Evolutionary conservation across 768 basidiomycete species (phyloP).

Genomic region (Agrocybe chaxingu): DNA sequence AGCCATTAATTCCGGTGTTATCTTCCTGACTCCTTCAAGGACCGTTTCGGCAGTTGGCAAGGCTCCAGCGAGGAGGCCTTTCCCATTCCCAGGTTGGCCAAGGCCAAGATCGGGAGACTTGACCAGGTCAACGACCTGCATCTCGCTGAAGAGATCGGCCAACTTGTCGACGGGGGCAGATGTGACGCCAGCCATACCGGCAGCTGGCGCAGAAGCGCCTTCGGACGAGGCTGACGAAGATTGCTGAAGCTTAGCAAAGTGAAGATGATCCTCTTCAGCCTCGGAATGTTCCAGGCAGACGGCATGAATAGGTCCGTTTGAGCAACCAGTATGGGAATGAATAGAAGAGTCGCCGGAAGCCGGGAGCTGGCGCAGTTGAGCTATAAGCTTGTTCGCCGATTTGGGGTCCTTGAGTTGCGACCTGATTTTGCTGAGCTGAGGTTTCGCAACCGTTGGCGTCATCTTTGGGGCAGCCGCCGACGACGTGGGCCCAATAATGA

Average conservation of each 20-base stretch:
- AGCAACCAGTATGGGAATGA: conserved; percentile 1
- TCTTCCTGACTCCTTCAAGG: conserved; percentile 60
- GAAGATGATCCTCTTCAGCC: conserved; percentile 54
- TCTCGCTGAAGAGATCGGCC: conserved; percentile 47
- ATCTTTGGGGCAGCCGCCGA: conserved; percentile 30
- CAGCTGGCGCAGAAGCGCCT: conserved; percentile 6
- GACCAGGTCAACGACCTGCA: conserved; percentile 62
- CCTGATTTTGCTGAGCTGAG: conserved; percentile 63
- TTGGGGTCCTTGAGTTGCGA: conserved; percentile 63
- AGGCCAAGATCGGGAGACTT: conserved; percentile 63
- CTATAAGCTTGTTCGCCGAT: conserved; percentile 67
- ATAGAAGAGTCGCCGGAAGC: conserved; percentile 30
- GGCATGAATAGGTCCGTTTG: conserved; percentile 63
- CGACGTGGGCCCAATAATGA: conserved; percentile 60
- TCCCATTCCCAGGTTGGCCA: conserved; percentile 67
- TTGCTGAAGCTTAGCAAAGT: conserved; percentile 46
- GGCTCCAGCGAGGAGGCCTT: conserved; percentile 69
- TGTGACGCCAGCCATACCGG: conserved; percentile 35
- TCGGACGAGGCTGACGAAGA: neutral
- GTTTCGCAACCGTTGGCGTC: conserved; percentile 38
- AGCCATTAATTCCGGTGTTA: conserved; percentile 77
- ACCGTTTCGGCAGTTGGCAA: conserved; percentile 75
- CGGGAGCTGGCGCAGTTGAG: conserved; percentile 66
- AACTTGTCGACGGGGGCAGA: conserved; percentile 50
- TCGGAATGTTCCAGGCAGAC: conserved; percentile 70